Evolutionary conservation across 306 rosid species (phyloP).

Genomic region (Delonix regia): DNA sequence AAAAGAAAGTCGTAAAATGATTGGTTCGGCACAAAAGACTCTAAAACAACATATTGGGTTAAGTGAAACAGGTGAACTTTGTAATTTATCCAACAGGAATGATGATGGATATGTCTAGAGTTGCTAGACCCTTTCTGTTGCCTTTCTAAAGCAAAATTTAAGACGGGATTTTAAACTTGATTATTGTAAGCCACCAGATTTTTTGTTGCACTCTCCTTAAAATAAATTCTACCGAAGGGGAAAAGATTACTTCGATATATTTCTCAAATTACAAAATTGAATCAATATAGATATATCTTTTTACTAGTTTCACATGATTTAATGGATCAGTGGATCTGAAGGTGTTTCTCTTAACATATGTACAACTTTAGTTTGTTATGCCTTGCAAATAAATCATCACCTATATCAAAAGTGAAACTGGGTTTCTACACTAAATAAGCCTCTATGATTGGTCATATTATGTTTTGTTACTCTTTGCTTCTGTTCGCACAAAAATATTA

Average conservation of each 20-base stretch:
- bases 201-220: not conserved
- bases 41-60: not conserved
- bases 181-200: not conserved
- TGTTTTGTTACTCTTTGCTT: not conserved
- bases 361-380: not conserved
- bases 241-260: not conserved
- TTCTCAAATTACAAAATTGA: constrained; percentile 4
- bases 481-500: not conserved
- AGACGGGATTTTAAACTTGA: not conserved
- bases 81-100: not conserved
- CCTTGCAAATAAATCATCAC: not conserved
- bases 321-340: not conserved
- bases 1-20: not conserved
- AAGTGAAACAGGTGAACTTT: not conserved
- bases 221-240: not conserved
- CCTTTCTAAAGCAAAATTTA: not conserved
- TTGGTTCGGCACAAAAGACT: not conserved
- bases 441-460: not conserved
- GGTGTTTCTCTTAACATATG: not conserved
- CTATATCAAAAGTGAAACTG: constrained; percentile 8
- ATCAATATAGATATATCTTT: not conserved
- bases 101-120: not conserved
- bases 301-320: not conserved
- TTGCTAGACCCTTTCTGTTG: not conserved
- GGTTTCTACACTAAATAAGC: not conserved